Percentiles rank a stretch among this genome's conserved stretches.
Evolutionary conservation across 2,329 filamentous ascomycete species (phyloP).

Genomic region (Penicillium sp.): DNA sequence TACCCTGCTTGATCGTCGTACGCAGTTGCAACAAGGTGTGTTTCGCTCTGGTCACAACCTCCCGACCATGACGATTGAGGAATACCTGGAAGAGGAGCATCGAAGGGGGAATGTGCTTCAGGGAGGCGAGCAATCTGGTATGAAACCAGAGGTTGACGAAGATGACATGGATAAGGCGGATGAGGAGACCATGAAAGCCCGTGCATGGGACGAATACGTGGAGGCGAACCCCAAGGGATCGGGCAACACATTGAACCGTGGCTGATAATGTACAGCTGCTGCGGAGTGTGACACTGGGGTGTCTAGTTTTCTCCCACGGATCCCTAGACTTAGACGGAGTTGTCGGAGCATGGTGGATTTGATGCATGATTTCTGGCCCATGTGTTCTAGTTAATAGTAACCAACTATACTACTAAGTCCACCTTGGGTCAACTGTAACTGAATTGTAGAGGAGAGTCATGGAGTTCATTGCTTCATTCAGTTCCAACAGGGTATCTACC

Average conservation of each 20-base stretch:
- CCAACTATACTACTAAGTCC: background rate
- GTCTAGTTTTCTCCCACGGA: background rate
- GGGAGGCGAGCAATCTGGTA: conserved; percentile 68
- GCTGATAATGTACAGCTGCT: conserved; percentile 29
- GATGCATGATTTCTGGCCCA: background rate
- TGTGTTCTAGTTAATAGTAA: too few relatives aligned
- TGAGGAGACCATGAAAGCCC: conserved; percentile 86
- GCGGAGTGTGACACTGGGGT: background rate
- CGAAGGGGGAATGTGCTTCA: conserved; percentile 85
- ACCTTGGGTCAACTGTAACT: background rate
- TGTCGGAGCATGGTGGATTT: background rate
- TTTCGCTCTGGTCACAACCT: conserved; percentile 91
- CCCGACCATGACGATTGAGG: conserved; percentile 96
- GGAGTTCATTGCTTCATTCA: conserved; percentile 20
- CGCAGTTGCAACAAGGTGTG: conserved; percentile 75
- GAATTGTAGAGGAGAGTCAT: conserved; percentile 2
- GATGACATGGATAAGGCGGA: conserved; percentile 88
- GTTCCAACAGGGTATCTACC: conserved; percentile 23
- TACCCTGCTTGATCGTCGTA: conserved; percentile 75
- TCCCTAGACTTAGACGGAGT: background rate
- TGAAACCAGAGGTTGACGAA: conserved; percentile 75
- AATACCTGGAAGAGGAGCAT: conserved; percentile 92
- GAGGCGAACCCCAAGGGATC: conserved; percentile 78
- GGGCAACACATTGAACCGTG: conserved; percentile 53
- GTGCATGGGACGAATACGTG: conserved; percentile 92